phyloP scores from a whole-genome alignment of 768 basidiomycete genomes.

The Paxillus rubicundulus region DNA sequence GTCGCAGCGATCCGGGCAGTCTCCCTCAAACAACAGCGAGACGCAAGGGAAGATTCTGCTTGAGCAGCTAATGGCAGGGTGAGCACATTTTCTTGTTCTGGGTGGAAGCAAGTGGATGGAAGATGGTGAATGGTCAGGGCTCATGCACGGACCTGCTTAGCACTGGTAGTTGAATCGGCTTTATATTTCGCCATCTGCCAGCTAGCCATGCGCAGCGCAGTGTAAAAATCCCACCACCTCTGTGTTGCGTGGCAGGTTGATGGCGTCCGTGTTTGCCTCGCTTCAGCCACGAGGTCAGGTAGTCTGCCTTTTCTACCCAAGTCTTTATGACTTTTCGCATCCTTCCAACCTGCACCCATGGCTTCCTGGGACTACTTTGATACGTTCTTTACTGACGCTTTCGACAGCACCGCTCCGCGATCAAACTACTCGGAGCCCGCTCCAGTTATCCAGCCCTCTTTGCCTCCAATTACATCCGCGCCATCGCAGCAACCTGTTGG shows the following conservation, averaged over 20 bases:
- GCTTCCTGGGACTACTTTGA: conserved; percentile 34
- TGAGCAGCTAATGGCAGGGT: conserved; percentile 84
- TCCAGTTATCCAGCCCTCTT: conserved; percentile 32
- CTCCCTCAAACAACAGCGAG: conserved; percentile 55
- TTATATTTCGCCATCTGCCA: not conserved
- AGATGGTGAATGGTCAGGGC: not conserved
- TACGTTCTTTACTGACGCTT: conserved; percentile 27
- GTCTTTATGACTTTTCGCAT: conserved; percentile 12
- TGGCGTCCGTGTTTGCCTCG: conserved; percentile 22
- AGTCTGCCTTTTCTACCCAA: conserved; percentile 21
- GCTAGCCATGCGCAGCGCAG: not conserved
- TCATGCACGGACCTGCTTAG: conserved; percentile 8
- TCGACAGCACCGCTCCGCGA: conserved; percentile 44
- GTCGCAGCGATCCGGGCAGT: conserved; percentile 52
- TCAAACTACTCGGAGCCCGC: conserved; percentile 52
- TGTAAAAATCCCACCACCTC: not conserved
- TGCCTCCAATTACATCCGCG: conserved; percentile 43
- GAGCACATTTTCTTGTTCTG: conserved; percentile 31
- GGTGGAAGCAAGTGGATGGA: not conserved
- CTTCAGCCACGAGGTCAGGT: conserved; percentile 26
- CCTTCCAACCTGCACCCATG: conserved; percentile 24
- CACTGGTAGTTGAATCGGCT: not conserved
- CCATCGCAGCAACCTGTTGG: conserved; percentile 35
- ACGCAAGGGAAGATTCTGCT: conserved; percentile 71
- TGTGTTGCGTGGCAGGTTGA: conserved; percentile 8